phyloP scores from a whole-genome alignment of 73 alveolate genomes.

The Stentor roeselii region DNA sequence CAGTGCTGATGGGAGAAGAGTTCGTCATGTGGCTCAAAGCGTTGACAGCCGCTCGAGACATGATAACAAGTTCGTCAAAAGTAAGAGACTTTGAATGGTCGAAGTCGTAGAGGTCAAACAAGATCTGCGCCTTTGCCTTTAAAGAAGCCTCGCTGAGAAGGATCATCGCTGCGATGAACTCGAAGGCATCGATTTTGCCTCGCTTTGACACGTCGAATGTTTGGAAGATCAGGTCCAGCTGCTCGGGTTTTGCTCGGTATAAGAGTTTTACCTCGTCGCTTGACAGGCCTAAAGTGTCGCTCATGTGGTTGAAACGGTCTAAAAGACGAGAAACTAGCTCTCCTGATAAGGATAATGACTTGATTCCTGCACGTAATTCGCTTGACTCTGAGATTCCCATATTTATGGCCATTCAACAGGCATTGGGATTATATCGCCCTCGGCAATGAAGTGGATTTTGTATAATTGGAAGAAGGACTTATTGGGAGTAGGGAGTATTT shows the following conservation, averaged over 20 bases:
- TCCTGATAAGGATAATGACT: not conserved
- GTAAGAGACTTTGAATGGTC: conserved; percentile 86
- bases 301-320: not conserved
- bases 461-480: no score
- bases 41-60: conserved; percentile 76
- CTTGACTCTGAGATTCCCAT: not conserved
- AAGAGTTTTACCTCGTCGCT: not conserved
- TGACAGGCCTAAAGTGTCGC: not conserved
- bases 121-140: conserved; percentile 61
- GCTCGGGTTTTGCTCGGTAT: not conserved
- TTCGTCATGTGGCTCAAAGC: conserved; percentile 69
- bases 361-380: not conserved
- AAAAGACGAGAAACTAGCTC: not conserved
- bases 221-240: conserved; percentile 35
- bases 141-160: conserved; percentile 70
- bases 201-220: conserved; percentile 81
- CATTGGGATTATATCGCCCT: not conserved
- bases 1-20: conserved; percentile 67
- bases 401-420: not conserved
- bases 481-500: no score
- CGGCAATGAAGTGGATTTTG: no score
- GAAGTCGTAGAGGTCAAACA: conserved; percentile 83
- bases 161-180: conserved; percentile 81
- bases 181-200: conserved; percentile 86
- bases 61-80: conserved; percentile 83